Percentiles rank a stretch among this genome's conserved stretches.
Conservation (phyloP, 1,139 yeast species). For the Meyerozyma smithsonii region DNA sequence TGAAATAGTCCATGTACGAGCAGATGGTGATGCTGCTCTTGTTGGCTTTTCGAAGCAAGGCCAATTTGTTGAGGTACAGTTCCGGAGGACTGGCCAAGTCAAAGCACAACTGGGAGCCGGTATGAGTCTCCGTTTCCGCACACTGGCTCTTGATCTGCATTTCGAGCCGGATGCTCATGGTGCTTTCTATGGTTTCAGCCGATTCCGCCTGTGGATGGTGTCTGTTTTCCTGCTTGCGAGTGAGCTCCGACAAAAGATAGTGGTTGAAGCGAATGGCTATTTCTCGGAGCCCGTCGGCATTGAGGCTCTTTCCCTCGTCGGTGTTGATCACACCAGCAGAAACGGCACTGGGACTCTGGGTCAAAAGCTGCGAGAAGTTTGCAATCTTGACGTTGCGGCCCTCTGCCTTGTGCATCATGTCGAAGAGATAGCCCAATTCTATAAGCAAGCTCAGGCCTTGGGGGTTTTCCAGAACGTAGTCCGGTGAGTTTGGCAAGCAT, state of each 20-base stretch:
- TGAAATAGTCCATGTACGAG: conserved; percentile 55
- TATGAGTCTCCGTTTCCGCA: conserved; percentile 25
- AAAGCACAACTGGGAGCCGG: conserved; percentile 29
- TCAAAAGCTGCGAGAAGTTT: conserved; percentile 55
- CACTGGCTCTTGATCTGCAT: conserved; percentile 36
- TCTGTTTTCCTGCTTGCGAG: neutral
- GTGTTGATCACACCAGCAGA: conserved; percentile 49
- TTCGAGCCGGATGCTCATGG: conserved; percentile 40
- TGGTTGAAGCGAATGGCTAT: conserved; percentile 54
- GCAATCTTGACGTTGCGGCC: conserved; percentile 70
- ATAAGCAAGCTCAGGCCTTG: conserved; percentile 57
- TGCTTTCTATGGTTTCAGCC: conserved; percentile 23
- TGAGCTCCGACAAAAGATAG: conserved; percentile 40
- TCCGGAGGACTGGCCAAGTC: conserved; percentile 33
- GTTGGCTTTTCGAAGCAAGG: conserved; percentile 15
- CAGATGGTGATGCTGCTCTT: conserved; percentile 24
- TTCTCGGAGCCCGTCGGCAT: conserved; percentile 31
- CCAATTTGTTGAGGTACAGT: neutral
- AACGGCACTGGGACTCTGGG: conserved; percentile 41
- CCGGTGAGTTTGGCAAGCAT: conserved; percentile 43
- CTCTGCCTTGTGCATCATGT: conserved; percentile 81
- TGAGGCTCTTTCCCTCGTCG: conserved; percentile 38
- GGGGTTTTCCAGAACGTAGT: conserved; percentile 25
- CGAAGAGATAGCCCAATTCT: conserved; percentile 84
- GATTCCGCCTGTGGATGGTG: conserved; percentile 9